Percentiles rank a stretch among this genome's conserved stretches.
Evolutionary conservation across 2,329 filamentous ascomycete species (phyloP).

Genomic region (Ascochyta lentis): DNA sequence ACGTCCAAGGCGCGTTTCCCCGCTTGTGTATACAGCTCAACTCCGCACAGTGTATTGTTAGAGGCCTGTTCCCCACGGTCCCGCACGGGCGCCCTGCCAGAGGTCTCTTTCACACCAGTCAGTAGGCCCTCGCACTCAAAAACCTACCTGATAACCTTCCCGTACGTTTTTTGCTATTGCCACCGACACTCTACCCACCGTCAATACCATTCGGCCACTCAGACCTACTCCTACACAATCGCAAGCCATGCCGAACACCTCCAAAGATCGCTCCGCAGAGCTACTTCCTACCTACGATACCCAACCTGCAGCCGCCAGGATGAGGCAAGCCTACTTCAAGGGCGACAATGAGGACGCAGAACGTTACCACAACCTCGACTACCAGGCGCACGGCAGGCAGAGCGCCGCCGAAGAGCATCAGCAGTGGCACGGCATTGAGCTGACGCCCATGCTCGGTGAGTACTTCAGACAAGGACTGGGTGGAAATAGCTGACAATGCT

Average conservation of each 20-base stretch:
- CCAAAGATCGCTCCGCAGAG: not conserved
- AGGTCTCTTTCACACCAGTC: too few relatives aligned
- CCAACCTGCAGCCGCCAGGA: not conserved
- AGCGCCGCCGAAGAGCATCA: not conserved
- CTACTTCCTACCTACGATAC: not conserved
- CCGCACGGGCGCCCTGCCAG: too few relatives aligned
- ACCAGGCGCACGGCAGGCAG: not conserved
- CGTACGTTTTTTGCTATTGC: too few relatives aligned
- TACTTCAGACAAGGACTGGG: not conserved
- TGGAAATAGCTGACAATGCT: not conserved
- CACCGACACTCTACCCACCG: too few relatives aligned
- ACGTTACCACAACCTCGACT: not conserved
- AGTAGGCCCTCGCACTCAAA: not conserved
- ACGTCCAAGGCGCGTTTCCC: too few relatives aligned
- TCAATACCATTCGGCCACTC: not conserved
- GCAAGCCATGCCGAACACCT: not conserved
- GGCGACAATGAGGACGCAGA: not conserved
- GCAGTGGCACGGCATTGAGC: not conserved
- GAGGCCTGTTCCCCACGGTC: too few relatives aligned
- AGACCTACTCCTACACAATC: not conserved
- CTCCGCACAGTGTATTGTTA: too few relatives aligned
- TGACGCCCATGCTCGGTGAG: constrained; percentile 3
- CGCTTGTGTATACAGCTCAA: too few relatives aligned
- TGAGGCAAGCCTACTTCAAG: not conserved
- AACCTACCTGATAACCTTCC: not conserved